Percentiles rank a stretch among this genome's conserved stretches.
Conservation (phyloP, 2,329 filamentous ascomycete species). For the Westerdykella aurantiaca region DNA sequence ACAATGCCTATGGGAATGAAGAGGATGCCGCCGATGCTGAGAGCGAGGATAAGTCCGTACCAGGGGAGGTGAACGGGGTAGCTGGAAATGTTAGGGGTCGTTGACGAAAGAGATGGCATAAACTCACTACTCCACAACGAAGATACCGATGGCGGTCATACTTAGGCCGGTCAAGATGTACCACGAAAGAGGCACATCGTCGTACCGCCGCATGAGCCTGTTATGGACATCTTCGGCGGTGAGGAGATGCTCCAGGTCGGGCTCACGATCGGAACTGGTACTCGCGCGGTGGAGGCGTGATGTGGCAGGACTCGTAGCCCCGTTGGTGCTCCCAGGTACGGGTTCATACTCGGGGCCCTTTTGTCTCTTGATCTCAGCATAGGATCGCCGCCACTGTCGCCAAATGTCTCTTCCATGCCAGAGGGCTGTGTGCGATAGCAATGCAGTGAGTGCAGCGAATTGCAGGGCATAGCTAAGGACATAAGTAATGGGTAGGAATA, state of each 20-base stretch:
- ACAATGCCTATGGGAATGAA: conserved; percentile 90
- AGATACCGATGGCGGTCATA: conserved; percentile 75
- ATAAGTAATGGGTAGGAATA: conserved; percentile 82
- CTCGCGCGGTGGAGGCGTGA: conserved; percentile 20
- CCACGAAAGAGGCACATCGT: conserved; percentile 76
- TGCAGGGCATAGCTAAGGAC: conserved; percentile 81
- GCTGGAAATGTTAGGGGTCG: conserved; percentile 8
- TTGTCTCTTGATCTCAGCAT: conserved; percentile 53
- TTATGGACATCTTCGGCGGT: conserved; percentile 76
- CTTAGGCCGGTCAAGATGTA: conserved; percentile 68
- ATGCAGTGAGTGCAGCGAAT: conserved; percentile 73
- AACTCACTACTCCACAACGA: conserved; percentile 75
- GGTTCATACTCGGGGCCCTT: conserved; percentile 30
- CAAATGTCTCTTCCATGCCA: conserved; percentile 83
- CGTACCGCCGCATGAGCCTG: conserved; percentile 74
- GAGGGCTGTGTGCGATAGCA: conserved; percentile 74
- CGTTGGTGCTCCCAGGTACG: conserved; percentile 21
- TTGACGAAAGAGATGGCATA: conserved; percentile 7
- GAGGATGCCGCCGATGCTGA: conserved; percentile 70
- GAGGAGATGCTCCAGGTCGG: conserved; percentile 50
- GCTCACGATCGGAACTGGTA: conserved; percentile 25
- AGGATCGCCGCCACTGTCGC: conserved; percentile 66
- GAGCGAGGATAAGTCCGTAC: conserved; percentile 75
- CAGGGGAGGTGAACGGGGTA: conserved; percentile 73
- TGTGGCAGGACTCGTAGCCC: conserved; percentile 30